phyloP scores from a whole-genome alignment of 2,329 filamentous ascomycete genomes.

The Ploettnerulaceae sp. region DNA sequence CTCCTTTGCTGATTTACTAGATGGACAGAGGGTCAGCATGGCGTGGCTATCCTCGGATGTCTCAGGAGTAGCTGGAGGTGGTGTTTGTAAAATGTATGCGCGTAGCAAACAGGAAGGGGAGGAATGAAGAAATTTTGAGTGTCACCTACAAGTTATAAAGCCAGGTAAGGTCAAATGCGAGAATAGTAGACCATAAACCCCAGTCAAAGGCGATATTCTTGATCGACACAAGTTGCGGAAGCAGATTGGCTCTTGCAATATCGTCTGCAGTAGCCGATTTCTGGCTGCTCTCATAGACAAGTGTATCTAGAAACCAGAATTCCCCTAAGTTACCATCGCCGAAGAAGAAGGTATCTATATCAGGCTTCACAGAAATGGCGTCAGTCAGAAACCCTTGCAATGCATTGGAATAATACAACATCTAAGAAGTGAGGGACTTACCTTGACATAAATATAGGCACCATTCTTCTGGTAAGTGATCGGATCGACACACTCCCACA shows the following conservation, averaged over 20 bases:
- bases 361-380: too few species aligned
- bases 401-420: too few species aligned
- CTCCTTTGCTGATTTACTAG: neutral
- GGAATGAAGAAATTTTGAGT: neutral
- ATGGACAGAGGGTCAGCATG: neutral
- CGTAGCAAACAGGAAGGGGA: too few species aligned
- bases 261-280: neutral
- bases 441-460: slow-evolving; percentile 7
- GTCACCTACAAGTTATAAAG: neutral
- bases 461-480: neutral
- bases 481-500: slow-evolving; percentile 1
- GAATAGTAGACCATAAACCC: neutral
- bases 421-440: too few species aligned
- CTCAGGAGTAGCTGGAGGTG: neutral
- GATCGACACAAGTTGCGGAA: slow-evolving; percentile 2
- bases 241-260: neutral
- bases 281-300: neutral
- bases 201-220: slow-evolving; percentile 9
- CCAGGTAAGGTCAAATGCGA: neutral
- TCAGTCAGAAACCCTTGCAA: too few species aligned
- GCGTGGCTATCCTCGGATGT: too few species aligned
- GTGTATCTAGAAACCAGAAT: slow-evolving; percentile 4
- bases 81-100: neutral
- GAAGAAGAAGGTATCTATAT: slow-evolving; percentile 7
- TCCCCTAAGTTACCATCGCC: neutral